Percentiles rank a stretch among this genome's conserved stretches.
Conservation (phyloP, 768 basidiomycete species). For the Pholiota conissans region DNA sequence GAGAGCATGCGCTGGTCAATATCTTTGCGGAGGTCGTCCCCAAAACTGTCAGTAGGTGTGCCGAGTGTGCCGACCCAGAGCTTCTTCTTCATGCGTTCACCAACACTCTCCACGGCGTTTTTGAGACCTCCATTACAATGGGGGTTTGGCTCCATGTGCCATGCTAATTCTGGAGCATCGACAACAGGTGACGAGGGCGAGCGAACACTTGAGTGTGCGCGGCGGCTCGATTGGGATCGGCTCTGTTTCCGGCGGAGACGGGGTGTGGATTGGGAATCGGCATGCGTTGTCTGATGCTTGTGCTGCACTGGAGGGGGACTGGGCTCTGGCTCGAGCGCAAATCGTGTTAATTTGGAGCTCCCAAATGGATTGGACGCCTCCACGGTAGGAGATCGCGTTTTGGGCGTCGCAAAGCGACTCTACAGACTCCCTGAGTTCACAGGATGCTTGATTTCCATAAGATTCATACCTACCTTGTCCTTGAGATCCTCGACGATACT, state of each 20-base stretch:
- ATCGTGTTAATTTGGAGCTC: slow-evolving; percentile 37
- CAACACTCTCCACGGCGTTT: slow-evolving; percentile 76
- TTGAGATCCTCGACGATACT: slow-evolving; percentile 82
- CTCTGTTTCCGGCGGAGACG: slow-evolving; percentile 52
- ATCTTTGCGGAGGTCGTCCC: slow-evolving; percentile 51
- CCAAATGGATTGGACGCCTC: slow-evolving; percentile 61
- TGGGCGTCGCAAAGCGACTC: slow-evolving; percentile 35
- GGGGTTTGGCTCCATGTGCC: slow-evolving; percentile 57
- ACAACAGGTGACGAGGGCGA: slow-evolving; percentile 9
- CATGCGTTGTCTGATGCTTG: slow-evolving; percentile 53
- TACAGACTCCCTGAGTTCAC: slow-evolving; percentile 28
- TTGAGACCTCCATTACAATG: slow-evolving; percentile 84
- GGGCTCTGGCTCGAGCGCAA: slow-evolving; percentile 28
- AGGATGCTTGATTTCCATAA: not conserved
- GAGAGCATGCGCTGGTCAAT: slow-evolving; percentile 53
- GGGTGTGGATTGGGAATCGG: slow-evolving; percentile 33
- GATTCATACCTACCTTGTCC: slow-evolving; percentile 47
- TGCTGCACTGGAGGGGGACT: slow-evolving; percentile 27
- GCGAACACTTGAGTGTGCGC: slow-evolving; percentile 25
- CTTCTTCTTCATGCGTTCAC: slow-evolving; percentile 47
- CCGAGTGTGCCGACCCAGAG: slow-evolving; percentile 77
- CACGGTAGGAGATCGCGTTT: slow-evolving; percentile 35
- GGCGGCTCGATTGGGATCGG: slow-evolving; percentile 55
- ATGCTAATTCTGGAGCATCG: slow-evolving; percentile 20
- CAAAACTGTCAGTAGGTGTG: slow-evolving; percentile 64